Base-by-base conservation (phyloP, 768 basidiomycete species). In the Sistotremastrum suecicum region DNA sequence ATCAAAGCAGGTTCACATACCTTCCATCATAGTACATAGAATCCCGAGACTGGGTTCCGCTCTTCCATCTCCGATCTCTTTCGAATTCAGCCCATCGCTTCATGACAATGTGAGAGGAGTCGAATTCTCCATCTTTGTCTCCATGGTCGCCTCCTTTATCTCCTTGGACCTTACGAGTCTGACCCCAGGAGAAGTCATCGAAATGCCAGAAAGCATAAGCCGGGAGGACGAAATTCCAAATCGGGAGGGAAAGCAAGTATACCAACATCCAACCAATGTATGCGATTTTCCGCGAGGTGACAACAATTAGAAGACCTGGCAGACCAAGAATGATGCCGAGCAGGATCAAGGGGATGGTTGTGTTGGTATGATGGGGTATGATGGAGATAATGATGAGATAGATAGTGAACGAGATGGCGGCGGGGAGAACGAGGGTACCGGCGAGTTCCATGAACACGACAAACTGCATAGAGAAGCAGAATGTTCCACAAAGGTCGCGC, bases 381-480 rank as follows among this genome's bases (percentile, higher is more conserved):
- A 83, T 81, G 44, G 94, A 80, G 50, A 74, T 67, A 60, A 98
- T 74, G 66, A 97, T 80, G 57, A 97, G 80, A 63, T 94, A 95
- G 43, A 94, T 63, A 1, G 95, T 98, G 72, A 99, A 98, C 36
- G 87, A 77, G 66, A 98, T 98, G 51, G 95, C 94, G 37, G 92
- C 95, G 20, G 95, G 95, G 28, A 98, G 71, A 31, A 98, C 94
- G 51, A 99, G 74, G 3, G 95, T 98, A 59, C 94, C 94, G 50
- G 86, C 79, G 51, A 99, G 70, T 60, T 99, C 95, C 92, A 99
- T 99, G 60, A 84, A 91, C 34, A 94, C 89, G 53, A 97, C 90
- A 58, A 97, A 97, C 69, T 95, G 92, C 94, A 97, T 97, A 7
- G 89, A 92, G 76, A 99, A 98, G 69, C 95, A 99, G 80, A 98